These are phyloP conservation scores for Amanita brunnescens DNA, from an alignment of 768 basidiomycete genomes.

Conservation along the genomic window DNA sequence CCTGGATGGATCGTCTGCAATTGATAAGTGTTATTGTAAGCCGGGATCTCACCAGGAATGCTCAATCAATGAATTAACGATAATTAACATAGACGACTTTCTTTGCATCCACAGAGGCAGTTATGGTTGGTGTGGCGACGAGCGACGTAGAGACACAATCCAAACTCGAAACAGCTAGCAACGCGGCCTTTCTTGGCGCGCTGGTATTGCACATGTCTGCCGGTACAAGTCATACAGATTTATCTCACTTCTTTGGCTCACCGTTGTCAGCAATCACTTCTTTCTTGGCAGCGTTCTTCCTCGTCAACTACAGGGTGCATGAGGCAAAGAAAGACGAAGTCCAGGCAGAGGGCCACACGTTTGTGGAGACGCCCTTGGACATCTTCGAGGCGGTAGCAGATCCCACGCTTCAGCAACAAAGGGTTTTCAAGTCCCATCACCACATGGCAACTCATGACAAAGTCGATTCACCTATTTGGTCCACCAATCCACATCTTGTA, in stretches of 20 bases:
- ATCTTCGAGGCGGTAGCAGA: conserved; percentile 3
- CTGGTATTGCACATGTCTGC: conserved; percentile 46
- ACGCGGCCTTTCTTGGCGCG: conserved; percentile 41
- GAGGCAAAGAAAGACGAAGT: conserved; percentile 39
- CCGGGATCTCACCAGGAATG: background rate
- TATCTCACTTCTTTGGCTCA: background rate
- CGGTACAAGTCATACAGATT: conserved; percentile 21
- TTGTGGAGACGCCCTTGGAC: background rate
- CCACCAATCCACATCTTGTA: conserved; percentile 40
- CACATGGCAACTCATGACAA: conserved; percentile 8
- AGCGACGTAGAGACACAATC: conserved; percentile 16
- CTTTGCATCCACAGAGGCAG: conserved; percentile 51
- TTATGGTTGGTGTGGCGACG: conserved; percentile 37
- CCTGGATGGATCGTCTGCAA: conserved; percentile 57
- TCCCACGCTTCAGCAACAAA: background rate
- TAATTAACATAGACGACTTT: conserved; percentile 42
- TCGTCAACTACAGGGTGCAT: conserved; percentile 45
- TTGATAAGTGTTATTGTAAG: conserved; percentile 43
- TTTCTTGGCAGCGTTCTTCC: conserved; percentile 48
- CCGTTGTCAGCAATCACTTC: conserved; percentile 23
- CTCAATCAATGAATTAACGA: background rate
- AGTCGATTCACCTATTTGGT: conserved; percentile 32
- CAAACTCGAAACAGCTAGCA: conserved; percentile 25
- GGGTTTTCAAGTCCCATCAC: conserved; percentile 2
- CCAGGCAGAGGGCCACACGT: conserved; percentile 14